Base-by-base conservation (phyloP, 257 asterid species). In the Jasminum sambac region DNA sequence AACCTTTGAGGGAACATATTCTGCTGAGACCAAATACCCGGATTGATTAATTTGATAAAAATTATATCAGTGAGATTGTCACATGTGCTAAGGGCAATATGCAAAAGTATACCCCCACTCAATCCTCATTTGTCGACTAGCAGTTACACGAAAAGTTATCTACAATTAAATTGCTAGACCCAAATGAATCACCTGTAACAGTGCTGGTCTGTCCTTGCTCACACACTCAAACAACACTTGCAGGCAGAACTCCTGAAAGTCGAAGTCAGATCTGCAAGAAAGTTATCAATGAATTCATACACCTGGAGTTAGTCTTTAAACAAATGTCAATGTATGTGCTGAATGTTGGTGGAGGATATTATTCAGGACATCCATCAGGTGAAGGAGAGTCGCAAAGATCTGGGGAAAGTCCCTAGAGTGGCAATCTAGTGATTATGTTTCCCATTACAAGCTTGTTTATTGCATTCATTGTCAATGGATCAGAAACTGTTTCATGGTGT, bases 211-310 rank as follows among this genome's bases (percentile, higher is more conserved):
- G 79, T 95, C 99, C 86, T 95, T 95, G 91, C 97, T 91, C 72
- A 95, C 98, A 78, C 99, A 95, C 84, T 91, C 99, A 34, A 89
- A 95, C 67, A 95, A 78, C 23, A 95, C 91, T 88, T 89, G 96
- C 67, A 88, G 85, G 89, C 98, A 95, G 82, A 89, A 91, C 70
- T 89, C 96, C 69, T 83, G 96, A 71, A 91, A 91, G 78, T 88
- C 96, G 59, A 80, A 82, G 75, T 88, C 91, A 71, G 83, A 84
- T 74, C 99, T 91, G 95, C 86, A 78, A 78, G 78, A 39, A 42
- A 23, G 69, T 66, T 72, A 73, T 42, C 73, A 61, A 74, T 11
- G 41, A 74, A 61, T 67, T 59, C 69, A 43, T 57, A 64, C 7
- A 43, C 17, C 34, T 61, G 8, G 14, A 60, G 57, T 38, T 63